These are phyloP conservation scores for Elaeagnus macrophylla DNA, from an alignment of 306 rosid species.

Conservation along the genomic window DNA sequence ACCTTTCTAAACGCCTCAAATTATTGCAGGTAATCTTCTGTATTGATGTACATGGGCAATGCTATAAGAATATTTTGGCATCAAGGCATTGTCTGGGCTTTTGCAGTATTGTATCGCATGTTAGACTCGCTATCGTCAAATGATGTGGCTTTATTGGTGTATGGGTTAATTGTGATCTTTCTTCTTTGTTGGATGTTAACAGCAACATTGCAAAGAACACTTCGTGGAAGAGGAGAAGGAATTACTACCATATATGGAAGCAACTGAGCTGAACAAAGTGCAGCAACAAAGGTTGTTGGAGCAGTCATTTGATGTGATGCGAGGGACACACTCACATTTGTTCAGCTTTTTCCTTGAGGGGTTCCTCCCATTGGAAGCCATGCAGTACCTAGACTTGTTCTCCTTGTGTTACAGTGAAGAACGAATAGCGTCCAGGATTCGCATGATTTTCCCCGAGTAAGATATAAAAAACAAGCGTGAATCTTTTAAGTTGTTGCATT, in stretches of 20 bases:
- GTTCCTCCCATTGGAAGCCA: conserved; percentile 55
- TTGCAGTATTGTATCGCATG: not conserved
- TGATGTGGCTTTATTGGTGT: not conserved
- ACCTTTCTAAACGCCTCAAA: conserved; percentile 50
- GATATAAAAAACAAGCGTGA: not conserved
- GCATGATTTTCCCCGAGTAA: conserved; percentile 1
- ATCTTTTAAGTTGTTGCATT: too few species aligned
- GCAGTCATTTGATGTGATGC: conserved; percentile 69
- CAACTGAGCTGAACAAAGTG: conserved; percentile 59
- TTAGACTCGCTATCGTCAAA: not conserved
- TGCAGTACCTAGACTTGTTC: conserved; percentile 71
- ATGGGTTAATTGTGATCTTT: not conserved
- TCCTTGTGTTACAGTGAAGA: conserved; percentile 37
- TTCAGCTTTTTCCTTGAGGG: conserved; percentile 71
- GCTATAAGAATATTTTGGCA: too few species aligned
- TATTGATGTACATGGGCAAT: too few species aligned
- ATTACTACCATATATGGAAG: conserved; percentile 67
- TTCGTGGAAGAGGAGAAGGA: conserved; percentile 66
- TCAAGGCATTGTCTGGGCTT: too few species aligned
- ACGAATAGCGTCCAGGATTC: conserved; percentile 37
- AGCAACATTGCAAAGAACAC: conserved; percentile 64
- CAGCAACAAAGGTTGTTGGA: conserved; percentile 44
- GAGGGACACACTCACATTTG: conserved; percentile 57
- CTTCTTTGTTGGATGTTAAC: not conserved
- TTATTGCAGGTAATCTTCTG: conserved; percentile 40